phyloP scores from a whole-genome alignment of 208 protist genomes.

The Trypanosomatidae sp. region DNA sequence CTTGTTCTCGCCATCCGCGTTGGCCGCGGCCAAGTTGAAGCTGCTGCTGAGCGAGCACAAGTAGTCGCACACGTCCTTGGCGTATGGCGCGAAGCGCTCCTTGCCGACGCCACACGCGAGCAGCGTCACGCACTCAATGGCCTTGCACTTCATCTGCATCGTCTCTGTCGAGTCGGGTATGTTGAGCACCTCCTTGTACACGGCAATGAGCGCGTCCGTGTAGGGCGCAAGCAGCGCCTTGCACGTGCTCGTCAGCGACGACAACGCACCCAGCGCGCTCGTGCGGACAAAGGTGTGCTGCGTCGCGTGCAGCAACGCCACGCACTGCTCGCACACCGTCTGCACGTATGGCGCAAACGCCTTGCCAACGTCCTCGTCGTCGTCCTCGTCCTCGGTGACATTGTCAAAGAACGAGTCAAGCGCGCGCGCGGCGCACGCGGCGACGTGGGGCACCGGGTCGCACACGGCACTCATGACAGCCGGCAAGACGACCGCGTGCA shows the following conservation, averaged over 20 bases:
- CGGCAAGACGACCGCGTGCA: constrained; percentile 36
- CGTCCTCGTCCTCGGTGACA: constrained; percentile 30
- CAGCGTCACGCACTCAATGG: constrained; percentile 76
- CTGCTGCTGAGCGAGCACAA: constrained; percentile 26
- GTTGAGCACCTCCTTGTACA: constrained; percentile 58
- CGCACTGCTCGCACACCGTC: constrained; percentile 35
- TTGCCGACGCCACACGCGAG: constrained; percentile 68
- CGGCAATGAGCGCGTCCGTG: constrained; percentile 38
- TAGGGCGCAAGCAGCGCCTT: constrained; percentile 43
- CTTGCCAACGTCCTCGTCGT: constrained; percentile 24
- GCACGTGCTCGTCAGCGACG: constrained; percentile 47
- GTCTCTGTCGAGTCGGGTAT: constrained; percentile 48
- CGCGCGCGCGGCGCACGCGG: constrained; percentile 43
- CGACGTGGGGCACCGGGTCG: constrained; percentile 54
- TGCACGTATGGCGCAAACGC: constrained; percentile 50
- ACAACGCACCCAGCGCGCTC: constrained; percentile 50
- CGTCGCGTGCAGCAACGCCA: constrained; percentile 32
- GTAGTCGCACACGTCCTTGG: constrained; percentile 59
- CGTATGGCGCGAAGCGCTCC: constrained; percentile 53
- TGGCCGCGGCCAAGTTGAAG: too few species aligned
- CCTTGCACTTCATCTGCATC: constrained; percentile 65
- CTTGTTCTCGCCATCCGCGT: background rate
- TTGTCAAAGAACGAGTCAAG: constrained; percentile 67
- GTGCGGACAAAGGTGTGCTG: constrained; percentile 42
- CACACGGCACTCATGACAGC: constrained; percentile 28